A percentile compares a stretch with the other conserved stretches of the same genome.
Conservation (phyloP, 352 stramenopile genomes). For the Phytopythium ostracodes region DNA sequence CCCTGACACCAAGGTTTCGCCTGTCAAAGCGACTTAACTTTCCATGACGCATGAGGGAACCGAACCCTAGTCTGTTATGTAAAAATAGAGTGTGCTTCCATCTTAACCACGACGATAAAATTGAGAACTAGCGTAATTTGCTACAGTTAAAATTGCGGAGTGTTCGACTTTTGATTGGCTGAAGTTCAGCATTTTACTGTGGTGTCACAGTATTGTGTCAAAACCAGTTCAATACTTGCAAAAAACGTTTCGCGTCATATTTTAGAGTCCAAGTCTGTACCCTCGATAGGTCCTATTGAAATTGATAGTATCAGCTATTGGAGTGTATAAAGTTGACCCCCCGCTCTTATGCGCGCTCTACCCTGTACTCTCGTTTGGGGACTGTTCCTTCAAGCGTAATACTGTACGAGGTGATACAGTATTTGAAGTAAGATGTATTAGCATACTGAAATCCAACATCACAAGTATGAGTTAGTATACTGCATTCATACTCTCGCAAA, state of each 20-base stretch:
- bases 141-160: background rate
- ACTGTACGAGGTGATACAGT: too few relatives aligned
- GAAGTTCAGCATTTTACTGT: background rate
- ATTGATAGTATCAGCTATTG: too few relatives aligned
- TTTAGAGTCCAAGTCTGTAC: slow-evolving; percentile 7
- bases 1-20: slow-evolving; percentile 7
- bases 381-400: too few relatives aligned
- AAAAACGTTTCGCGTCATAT: slow-evolving; percentile 7
- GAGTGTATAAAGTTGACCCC: too few relatives aligned
- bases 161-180: background rate
- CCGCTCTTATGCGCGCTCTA: too few relatives aligned
- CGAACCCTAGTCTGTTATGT: background rate
- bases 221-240: background rate
- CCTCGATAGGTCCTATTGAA: too few relatives aligned
- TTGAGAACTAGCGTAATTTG: background rate
- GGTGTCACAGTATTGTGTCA: slow-evolving; percentile 4
- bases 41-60: background rate
- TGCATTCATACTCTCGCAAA: too few relatives aligned
- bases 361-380: too few relatives aligned
- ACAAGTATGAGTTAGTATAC: too few relatives aligned
- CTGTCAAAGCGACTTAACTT: slow-evolving; percentile 28
- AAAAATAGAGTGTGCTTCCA: background rate
- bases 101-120: background rate
- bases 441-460: too few relatives aligned
- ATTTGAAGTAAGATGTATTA: too few relatives aligned